phyloP scores from a whole-genome alignment of 352 stramenopile genomes.

The Halophytophthora polymorphica region DNA sequence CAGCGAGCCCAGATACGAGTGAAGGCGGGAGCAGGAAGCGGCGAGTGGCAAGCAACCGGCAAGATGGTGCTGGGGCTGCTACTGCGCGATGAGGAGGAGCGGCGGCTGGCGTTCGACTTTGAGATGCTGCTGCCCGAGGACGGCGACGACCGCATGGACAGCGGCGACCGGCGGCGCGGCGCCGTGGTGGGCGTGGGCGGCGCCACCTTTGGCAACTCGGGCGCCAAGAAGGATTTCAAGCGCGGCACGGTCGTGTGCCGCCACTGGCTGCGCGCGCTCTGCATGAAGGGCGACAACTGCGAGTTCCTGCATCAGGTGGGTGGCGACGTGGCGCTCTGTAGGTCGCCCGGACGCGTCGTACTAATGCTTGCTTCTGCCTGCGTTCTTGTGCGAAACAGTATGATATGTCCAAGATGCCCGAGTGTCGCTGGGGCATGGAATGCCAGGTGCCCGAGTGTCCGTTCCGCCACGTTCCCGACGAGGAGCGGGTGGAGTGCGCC shows the following conservation, averaged over 20 bases:
- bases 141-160: slow-evolving; percentile 50
- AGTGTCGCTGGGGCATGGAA: slow-evolving; percentile 96
- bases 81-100: slow-evolving; percentile 80
- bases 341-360: not conserved
- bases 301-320: too few species aligned
- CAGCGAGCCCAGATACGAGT: too few species aligned
- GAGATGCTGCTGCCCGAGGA: slow-evolving; percentile 72
- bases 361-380: not conserved
- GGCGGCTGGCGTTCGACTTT: slow-evolving; percentile 78
- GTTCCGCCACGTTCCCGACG: slow-evolving; percentile 95
- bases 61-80: slow-evolving; percentile 75
- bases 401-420: slow-evolving; percentile 96
- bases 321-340: too few species aligned
- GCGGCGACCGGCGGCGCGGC: slow-evolving; percentile 23
- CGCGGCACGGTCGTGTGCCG: slow-evolving; percentile 95
- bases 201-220: slow-evolving; percentile 28
- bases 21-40: too few species aligned
- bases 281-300: slow-evolving; percentile 90
- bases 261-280: slow-evolving; percentile 96
- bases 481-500: slow-evolving; percentile 95
- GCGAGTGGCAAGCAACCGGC: too few species aligned
- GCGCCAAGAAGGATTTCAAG: slow-evolving; percentile 86
- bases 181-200: slow-evolving; percentile 40
- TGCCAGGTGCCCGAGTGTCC: slow-evolving; percentile 97
- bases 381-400: slow-evolving; percentile 47